Evolutionary conservation across 352 stramenopile species (phyloP), one percentile per base, ranked within the genome.

Genomic region (Globisporangium nodosum): DNA sequence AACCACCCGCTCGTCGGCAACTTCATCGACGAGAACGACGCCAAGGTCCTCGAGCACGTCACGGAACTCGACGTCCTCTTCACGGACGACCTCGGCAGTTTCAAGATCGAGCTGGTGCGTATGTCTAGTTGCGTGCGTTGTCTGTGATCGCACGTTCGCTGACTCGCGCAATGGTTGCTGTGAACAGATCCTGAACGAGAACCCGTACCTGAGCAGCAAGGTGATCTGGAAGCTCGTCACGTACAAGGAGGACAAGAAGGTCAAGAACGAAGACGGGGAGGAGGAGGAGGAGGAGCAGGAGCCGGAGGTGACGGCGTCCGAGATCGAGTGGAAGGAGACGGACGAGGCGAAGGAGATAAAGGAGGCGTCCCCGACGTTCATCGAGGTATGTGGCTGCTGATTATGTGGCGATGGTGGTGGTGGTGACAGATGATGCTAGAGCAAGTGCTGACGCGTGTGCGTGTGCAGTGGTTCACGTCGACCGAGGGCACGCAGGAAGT

Each of bases 201-300:
- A 92, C 70, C 70, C 74, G 37, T 88, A 71, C 62, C 75, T 92
- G 46, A 66, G 53, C 33, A 70, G 72, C 45, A 68, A 56, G 48
- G 69, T 64, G 52, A 59, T 92, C 20, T 92, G 76, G 73, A 90
- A 90, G 68, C 66, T 88, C 51, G 68, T 92, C 33, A 81, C 67
- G 50, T 89, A 81, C 68, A 81, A 70, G 55, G 80, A 92, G 15
- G 58, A 64, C 33, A 43, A 27, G 24, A 27, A 27, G 24, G 24
- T 27, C 24, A 27, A 27, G 24, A 27, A 13, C 37, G 37, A 3
- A 3, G 37, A 43, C 12, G 37, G 37, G 1, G 51, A 55, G n/a
- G 78, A 86, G 3, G 74, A 73, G 56, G 79, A 89, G 1, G 51
- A 55, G n/a, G 78, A 86, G 3, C 73, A 73, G 56, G 79, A 89